These are phyloP conservation scores for Microcyclosporella mali DNA, from an alignment of 2,329 filamentous ascomycete genomes.

Conservation along the genomic window DNA sequence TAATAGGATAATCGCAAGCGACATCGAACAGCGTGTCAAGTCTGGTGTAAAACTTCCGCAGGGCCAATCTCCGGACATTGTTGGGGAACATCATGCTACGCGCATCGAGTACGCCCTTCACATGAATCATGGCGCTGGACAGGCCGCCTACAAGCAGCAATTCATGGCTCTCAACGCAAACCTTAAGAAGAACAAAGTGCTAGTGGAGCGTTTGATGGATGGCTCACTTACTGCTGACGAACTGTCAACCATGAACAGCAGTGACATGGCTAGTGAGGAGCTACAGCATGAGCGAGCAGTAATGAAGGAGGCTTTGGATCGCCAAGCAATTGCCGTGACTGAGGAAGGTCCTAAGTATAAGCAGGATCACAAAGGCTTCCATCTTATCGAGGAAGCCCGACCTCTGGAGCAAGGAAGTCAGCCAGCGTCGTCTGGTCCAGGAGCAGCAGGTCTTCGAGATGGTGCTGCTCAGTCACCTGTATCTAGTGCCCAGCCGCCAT, in stretches of 20 bases:
- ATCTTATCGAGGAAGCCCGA: constrained; percentile 67
- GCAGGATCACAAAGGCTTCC: constrained; percentile 91
- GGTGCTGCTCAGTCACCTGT: constrained; percentile 3
- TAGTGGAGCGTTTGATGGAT: constrained; percentile 69
- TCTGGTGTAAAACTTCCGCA: constrained; percentile 57
- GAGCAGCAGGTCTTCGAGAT: background rate
- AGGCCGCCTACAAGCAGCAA: constrained; percentile 53
- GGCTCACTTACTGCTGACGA: constrained; percentile 65
- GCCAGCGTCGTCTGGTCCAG: background rate
- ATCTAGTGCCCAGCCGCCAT: constrained; percentile 10
- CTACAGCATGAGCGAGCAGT: constrained; percentile 70
- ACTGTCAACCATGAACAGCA: constrained; percentile 79
- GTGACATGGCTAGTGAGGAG: constrained; percentile 89
- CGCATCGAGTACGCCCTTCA: constrained; percentile 69
- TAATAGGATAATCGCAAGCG: constrained; percentile 60
- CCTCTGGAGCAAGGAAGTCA: constrained; percentile 8
- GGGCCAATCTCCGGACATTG: constrained; percentile 56
- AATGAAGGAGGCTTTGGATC: constrained; percentile 71
- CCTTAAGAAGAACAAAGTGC: constrained; percentile 76
- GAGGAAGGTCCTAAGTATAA: constrained; percentile 68
- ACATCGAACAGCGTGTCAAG: constrained; percentile 63
- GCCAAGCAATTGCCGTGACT: constrained; percentile 76
- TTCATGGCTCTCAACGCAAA: constrained; percentile 76
- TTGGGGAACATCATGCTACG: constrained; percentile 66
- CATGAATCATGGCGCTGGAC: constrained; percentile 49